Conservation (phyloP, 1,139 yeast species). For the Zygoascus hellenicus region DNA sequence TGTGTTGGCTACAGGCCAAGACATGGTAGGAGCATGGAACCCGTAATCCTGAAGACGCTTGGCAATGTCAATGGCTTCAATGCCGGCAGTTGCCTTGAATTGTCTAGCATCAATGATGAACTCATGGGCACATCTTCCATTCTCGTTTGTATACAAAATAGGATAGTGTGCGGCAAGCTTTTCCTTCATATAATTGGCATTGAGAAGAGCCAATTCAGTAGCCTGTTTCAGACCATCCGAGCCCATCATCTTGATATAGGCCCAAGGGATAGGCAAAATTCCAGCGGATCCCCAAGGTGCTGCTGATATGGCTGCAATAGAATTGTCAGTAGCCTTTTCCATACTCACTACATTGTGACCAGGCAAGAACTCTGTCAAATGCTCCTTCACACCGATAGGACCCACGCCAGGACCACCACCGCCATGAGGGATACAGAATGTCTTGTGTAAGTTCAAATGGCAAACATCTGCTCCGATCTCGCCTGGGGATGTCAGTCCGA, state of each 20-base stretch:
- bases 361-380: conserved; percentile 79
- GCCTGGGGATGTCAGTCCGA: conserved; percentile 95
- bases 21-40: conserved; percentile 98
- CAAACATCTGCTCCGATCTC: conserved; percentile 99
- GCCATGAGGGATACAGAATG: conserved; percentile 97
- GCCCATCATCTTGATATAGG: conserved; percentile 93
- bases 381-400: conserved; percentile 88
- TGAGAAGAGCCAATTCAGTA: conserved; percentile 82
- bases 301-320: conserved; percentile 76
- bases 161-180: conserved; percentile 65
- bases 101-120: conserved; percentile 88
- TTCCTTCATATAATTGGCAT: conserved; percentile 92
- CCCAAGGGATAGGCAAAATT: conserved; percentile 87
- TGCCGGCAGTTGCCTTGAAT: conserved; percentile 63
- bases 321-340: conserved; percentile 37
- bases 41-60: conserved; percentile 97
- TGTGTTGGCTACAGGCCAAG: conserved; percentile 97
- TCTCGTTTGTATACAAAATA: conserved; percentile 63
- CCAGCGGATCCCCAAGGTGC: conserved; percentile 97
- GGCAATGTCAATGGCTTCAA: conserved; percentile 95
- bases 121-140: conserved; percentile 92
- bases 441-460: conserved; percentile 92
- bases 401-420: conserved; percentile 99
- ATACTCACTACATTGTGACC: conserved; percentile 60
- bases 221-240: conserved; percentile 76